Evolutionary conservation across 495 filamentous ascomycete genomes (phyloP).

Genomic region (Podospora anserina): DNA sequence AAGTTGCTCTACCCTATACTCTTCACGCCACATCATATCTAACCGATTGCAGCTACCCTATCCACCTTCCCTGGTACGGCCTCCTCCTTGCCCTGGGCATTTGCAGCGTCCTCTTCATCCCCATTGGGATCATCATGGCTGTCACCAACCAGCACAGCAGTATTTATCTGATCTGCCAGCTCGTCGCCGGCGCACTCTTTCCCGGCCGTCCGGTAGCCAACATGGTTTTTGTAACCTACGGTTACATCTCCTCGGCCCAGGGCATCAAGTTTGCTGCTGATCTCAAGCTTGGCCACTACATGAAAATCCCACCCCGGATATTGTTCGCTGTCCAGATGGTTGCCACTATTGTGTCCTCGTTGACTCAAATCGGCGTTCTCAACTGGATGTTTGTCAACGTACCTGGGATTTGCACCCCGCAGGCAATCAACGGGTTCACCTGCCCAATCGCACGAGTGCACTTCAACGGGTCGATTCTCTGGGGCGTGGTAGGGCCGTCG

Average conservation of each 20-base stretch:
- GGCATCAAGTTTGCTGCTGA: conserved; percentile 85
- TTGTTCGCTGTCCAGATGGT: conserved; percentile 79
- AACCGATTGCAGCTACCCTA: conserved; percentile 54
- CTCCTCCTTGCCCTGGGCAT: conserved; percentile 71
- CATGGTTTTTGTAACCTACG: conserved; percentile 86
- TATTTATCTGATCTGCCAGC: conserved; percentile 78
- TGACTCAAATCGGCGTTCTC: conserved; percentile 77
- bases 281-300: conserved; percentile 85
- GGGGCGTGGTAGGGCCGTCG: conserved; percentile 78
- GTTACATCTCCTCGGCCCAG: conserved; percentile 76
- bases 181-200: conserved; percentile 74
- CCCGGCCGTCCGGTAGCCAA: conserved; percentile 81
- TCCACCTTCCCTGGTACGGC: conserved; percentile 75
- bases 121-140: conserved; percentile 81
- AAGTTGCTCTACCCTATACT: conserved; percentile 25
- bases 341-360: conserved; percentile 70
- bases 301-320: conserved; percentile 84
- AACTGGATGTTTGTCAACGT: conserved; percentile 88
- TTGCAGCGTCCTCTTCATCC: conserved; percentile 68
- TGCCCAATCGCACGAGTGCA: conserved; percentile 85
- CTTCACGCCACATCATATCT: neutral
- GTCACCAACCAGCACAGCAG: conserved; percentile 80
- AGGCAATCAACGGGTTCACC: conserved; percentile 79
- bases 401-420: conserved; percentile 68
- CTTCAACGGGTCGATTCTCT: conserved; percentile 85